phyloP scores from a whole-genome alignment of 2,329 filamentous ascomycete genomes.

The Hypoxylon rubiginosum region DNA sequence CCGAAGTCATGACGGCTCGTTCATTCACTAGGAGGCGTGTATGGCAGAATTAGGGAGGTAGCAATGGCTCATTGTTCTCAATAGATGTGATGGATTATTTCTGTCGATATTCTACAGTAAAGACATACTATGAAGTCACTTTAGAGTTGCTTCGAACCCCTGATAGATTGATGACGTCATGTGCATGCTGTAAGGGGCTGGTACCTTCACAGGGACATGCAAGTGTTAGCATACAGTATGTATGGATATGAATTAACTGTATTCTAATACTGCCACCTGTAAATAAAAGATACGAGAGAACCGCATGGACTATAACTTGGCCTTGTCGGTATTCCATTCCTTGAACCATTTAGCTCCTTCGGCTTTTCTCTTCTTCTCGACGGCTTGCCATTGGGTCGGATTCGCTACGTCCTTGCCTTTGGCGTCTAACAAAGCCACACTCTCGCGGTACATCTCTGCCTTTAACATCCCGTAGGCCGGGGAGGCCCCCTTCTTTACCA shows the following conservation, averaged over 20 bases:
- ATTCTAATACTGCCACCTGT: background rate
- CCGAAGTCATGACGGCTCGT: background rate
- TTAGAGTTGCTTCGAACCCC: background rate
- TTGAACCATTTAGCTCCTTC: conserved; percentile 62
- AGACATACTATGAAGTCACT: background rate
- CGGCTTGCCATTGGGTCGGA: conserved; percentile 58
- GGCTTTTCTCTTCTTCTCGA: conserved; percentile 64
- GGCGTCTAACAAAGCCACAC: conserved; percentile 69
- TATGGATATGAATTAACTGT: background rate
- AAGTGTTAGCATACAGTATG: background rate
- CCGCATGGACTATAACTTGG: conserved; percentile 55
- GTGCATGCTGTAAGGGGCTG: background rate
- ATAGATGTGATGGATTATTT: background rate
- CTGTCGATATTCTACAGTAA: background rate
- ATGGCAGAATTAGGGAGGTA: background rate
- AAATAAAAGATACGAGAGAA: background rate
- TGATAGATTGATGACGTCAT: conserved; percentile 19
- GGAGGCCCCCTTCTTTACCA: conserved; percentile 72
- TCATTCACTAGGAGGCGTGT: background rate
- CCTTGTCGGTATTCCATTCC: conserved; percentile 62
- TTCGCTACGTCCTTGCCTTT: conserved; percentile 30
- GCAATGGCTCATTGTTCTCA: background rate
- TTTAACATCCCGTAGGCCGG: conserved; percentile 80
- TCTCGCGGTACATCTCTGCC: conserved; percentile 80
- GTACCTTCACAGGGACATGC: background rate